Conservation (phyloP, 2,329 filamentous ascomycete species). For the Ophiocordyceps camponoti-floridani region DNA sequence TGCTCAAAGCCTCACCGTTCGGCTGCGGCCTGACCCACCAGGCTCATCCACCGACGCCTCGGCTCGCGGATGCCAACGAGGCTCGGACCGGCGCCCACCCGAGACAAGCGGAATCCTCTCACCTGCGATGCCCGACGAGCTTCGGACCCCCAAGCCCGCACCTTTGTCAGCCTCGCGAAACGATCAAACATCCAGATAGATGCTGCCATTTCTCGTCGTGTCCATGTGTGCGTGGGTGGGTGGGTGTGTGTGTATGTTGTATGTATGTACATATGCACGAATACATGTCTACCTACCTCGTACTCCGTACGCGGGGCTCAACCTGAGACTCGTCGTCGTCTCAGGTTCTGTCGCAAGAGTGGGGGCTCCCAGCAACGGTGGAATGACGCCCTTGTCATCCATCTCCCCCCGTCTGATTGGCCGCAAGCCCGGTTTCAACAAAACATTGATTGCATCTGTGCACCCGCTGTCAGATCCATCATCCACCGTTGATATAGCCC, state of each 20-base stretch:
- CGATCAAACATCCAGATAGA: too few relatives aligned
- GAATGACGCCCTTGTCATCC: neutral
- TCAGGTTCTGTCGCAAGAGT: neutral
- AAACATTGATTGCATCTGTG: neutral
- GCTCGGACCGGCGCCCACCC: neutral
- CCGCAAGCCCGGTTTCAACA: neutral
- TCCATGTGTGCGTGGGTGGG: too few relatives aligned
- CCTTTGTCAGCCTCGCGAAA: neutral
- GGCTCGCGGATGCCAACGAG: neutral
- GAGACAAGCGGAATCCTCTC: neutral
- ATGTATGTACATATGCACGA: too few relatives aligned
- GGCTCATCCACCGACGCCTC: too few relatives aligned
- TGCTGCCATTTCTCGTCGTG: too few relatives aligned
- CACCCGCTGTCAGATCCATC: neutral
- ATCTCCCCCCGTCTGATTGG: neutral
- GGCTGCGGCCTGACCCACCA: neutral
- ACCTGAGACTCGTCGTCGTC: neutral
- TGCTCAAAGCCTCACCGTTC: slow-evolving; percentile 1
- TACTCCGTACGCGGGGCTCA: neutral
- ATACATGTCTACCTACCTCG: neutral
- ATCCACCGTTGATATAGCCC: neutral
- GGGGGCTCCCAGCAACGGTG: neutral
- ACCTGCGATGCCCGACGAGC: neutral
- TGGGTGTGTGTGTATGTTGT: too few relatives aligned
- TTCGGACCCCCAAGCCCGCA: neutral